Evolutionary conservation across 805 yeast genomes (phyloP).

Genomic region (Lachancea sp.): DNA sequence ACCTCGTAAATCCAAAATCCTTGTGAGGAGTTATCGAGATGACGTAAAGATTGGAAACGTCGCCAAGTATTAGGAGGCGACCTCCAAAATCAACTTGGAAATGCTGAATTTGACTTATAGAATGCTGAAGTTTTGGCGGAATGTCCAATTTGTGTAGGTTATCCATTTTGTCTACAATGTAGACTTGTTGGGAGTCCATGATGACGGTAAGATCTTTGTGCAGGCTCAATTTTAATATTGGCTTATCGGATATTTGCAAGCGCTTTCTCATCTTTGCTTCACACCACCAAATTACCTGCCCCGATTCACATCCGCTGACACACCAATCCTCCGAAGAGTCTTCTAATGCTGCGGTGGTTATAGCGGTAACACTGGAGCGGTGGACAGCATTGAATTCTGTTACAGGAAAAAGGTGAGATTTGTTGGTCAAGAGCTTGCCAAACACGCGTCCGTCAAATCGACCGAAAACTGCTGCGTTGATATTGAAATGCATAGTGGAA

Average conservation of each 20-base stretch:
- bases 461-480: constrained; percentile 33
- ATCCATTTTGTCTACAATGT: constrained; percentile 23
- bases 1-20: constrained; percentile 22
- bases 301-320: constrained; percentile 31
- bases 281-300: constrained; percentile 33
- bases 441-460: constrained; percentile 33
- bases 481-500: constrained; percentile 32
- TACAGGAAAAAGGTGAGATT: constrained; percentile 30
- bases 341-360: constrained; percentile 22
- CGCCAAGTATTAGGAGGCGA: constrained; percentile 21
- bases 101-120: constrained; percentile 16
- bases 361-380: constrained; percentile 28
- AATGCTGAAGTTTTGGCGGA: constrained; percentile 11
- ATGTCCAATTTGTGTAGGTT: constrained; percentile 15
- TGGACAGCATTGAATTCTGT: constrained; percentile 29
- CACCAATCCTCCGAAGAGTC: constrained; percentile 25
- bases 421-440: constrained; percentile 31
- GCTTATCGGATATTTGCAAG: constrained; percentile 18
- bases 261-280: constrained; percentile 20
- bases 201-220: constrained; percentile 23
- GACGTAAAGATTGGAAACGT: constrained; percentile 15
- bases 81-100: constrained; percentile 32
- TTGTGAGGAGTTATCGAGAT: constrained; percentile 22
- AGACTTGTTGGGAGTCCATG: constrained; percentile 22
- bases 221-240: constrained; percentile 20